phyloP scores from a whole-genome alignment of 2,329 filamentous ascomycete genomes.

The Myriosclerotinia scirpicola region DNA sequence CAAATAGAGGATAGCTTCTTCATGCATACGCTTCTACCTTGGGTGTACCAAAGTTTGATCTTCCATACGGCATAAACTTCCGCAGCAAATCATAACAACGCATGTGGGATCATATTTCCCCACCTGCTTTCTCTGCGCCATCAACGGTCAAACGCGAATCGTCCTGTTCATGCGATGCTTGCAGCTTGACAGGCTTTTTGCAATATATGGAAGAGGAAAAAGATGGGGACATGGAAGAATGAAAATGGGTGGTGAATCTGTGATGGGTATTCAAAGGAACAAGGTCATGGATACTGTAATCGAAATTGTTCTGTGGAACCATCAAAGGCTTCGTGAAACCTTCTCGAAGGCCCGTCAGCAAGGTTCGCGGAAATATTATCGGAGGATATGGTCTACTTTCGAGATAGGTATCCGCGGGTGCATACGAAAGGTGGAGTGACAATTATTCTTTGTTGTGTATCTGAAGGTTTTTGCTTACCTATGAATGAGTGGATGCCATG shows the following conservation, averaged over 20 bases:
- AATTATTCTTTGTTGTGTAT: too few species aligned
- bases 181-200: background rate
- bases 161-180: conserved; percentile 18
- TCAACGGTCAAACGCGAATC: background rate
- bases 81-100: conserved; percentile 17
- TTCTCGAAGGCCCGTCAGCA: conserved; percentile 39
- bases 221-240: background rate
- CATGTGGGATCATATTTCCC: background rate
- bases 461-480: background rate
- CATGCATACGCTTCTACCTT: conserved; percentile 12
- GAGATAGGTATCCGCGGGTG: background rate
- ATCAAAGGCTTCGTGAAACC: conserved; percentile 31
- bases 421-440: conserved; percentile 3
- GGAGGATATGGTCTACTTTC: conserved; percentile 3
- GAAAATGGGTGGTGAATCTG: conserved; percentile 5
- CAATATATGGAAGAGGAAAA: background rate
- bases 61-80: conserved; percentile 17
- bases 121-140: conserved; percentile 13
- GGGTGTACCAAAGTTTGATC: conserved; percentile 15
- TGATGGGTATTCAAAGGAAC: conserved; percentile 1
- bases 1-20: conserved; percentile 12
- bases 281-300: conserved; percentile 13
- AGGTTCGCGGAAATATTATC: conserved; percentile 27
- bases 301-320: conserved; percentile 10
- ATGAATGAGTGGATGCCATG: conserved; percentile 1